A percentile compares a stretch with the other conserved stretches of the same genome.
Evolutionary conservation across 352 stramenopile genomes (phyloP).

Genomic region (Phytophthora citricola): DNA sequence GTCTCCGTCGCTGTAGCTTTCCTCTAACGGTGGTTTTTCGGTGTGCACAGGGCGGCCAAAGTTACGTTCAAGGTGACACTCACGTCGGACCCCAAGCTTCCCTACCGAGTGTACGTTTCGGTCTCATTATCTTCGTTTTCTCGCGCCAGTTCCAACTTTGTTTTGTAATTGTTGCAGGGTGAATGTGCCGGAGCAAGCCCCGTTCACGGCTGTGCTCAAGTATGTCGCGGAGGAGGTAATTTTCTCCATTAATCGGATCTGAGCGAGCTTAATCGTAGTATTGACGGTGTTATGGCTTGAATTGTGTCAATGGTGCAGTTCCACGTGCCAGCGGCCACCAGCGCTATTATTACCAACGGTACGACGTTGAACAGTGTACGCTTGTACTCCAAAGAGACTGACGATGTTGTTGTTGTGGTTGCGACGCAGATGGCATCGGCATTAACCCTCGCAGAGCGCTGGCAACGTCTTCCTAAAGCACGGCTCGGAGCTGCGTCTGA

Average conservation of each 20-base stretch:
- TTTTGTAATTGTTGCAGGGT: constrained; percentile 42
- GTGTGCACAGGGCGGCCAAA: constrained; percentile 58
- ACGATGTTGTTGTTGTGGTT: constrained; percentile 9
- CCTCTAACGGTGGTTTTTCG: constrained; percentile 10
- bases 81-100: constrained; percentile 88
- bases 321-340: constrained; percentile 78
- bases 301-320: constrained; percentile 52
- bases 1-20: neutral
- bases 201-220: constrained; percentile 87
- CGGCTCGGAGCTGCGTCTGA: constrained; percentile 83
- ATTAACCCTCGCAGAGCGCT: constrained; percentile 86
- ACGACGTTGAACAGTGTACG: neutral
- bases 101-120: constrained; percentile 70
- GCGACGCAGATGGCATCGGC: constrained; percentile 73
- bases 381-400: constrained; percentile 6
- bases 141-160: neutral
- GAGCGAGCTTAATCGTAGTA: constrained; percentile 2
- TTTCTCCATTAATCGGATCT: neutral
- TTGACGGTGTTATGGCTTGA: constrained; percentile 18
- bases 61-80: constrained; percentile 90
- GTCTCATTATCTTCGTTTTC: neutral
- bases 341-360: constrained; percentile 91
- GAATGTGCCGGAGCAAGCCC: constrained; percentile 82
- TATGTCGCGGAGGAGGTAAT: constrained; percentile 83
- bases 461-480: constrained; percentile 89